A percentile compares a stretch with the other conserved stretches of the same genome.
These are phyloP conservation scores for Claviceps arundinis DNA, from an alignment of 2,329 filamentous ascomycete genomes.

Conservation along the genomic window DNA sequence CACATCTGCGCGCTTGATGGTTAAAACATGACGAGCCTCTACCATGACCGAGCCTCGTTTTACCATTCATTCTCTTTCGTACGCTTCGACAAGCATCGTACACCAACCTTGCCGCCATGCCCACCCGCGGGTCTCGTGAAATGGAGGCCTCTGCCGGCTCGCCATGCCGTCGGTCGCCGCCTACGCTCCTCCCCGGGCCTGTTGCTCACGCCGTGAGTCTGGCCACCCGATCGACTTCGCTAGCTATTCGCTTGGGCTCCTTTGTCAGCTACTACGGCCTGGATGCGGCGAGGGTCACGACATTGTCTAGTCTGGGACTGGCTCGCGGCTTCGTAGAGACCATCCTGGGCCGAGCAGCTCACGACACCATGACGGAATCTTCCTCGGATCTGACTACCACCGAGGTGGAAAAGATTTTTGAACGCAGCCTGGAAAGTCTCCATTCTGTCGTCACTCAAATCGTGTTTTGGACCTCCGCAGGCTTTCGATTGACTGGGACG, in stretches of 20 bases:
- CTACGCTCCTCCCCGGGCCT: slow-evolving; percentile 42
- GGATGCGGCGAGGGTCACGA: slow-evolving; percentile 40
- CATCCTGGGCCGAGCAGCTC: slow-evolving; percentile 38
- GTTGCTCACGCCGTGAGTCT: slow-evolving; percentile 47
- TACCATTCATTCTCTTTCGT: neutral
- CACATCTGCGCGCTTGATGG: too few species aligned
- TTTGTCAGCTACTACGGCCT: slow-evolving; percentile 38
- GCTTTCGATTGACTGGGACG: slow-evolving; percentile 44
- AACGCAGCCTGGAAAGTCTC: slow-evolving; percentile 40
- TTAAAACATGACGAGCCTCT: too few species aligned
- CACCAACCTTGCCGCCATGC: neutral
- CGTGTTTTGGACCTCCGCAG: slow-evolving; percentile 47
- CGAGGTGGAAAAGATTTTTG: slow-evolving; percentile 43
- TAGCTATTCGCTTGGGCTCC: slow-evolving; percentile 41
- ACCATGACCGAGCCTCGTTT: too few species aligned
- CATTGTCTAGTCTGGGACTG: slow-evolving; percentile 43
- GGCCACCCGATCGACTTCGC: slow-evolving; percentile 44
- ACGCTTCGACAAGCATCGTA: neutral
- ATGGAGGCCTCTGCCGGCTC: slow-evolving; percentile 9
- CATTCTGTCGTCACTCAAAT: slow-evolving; percentile 44
- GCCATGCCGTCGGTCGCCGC: slow-evolving; percentile 13
- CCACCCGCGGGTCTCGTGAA: neutral
- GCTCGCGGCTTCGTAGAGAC: slow-evolving; percentile 41
- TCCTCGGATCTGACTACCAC: slow-evolving; percentile 32
- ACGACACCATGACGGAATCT: slow-evolving; percentile 32